Base-by-base conservation (phyloP, 257 asterid species). In the Nemophila menziesii region DNA sequence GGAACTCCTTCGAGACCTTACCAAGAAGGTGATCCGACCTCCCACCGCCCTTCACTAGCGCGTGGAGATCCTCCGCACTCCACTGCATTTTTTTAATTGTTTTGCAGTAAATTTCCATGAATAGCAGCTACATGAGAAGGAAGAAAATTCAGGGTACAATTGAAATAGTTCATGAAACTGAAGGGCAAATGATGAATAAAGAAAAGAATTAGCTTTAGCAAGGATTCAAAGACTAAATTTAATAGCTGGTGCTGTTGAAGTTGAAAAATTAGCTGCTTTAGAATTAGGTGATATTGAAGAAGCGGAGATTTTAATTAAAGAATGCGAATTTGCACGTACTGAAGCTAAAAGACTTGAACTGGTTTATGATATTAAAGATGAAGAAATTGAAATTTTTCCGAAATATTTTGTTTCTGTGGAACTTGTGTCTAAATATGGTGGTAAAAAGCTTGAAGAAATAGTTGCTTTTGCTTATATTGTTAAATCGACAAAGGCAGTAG, bases 201-300 rank as follows among this genome's bases (percentile, higher is more conserved):
- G n/a, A n/a, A n/a, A n/a, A n/a, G n/a, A n/a, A n/a, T n/a, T n/a
- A n/a, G n/a, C n/a, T n/a, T n/a, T n/a, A n/a, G n/a, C n/a, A n/a
- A n/a, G n/a, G n/a, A n/a, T n/a, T n/a, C n/a, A 49, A 62, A 64
- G 76, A 51, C 56, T 69, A 37, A 52, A 26, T 40, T 50, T 69
- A 38, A 33, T 60, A 34, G 65, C 62, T 27, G 56, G 62, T 12
- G 72, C 55, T 15, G 56, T 66, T 36, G 52, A 14, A 43, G 72
- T 63, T 27, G 76, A 64, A 45, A 64, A 72, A 64, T 64, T 57
- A 27, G 57, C 72, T 34, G 76, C 76, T 16, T 27, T 69, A 27
- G 72, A 69, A 44, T 56, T 60, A 22, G 66, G 69, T 48, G 72
- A 64, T 47, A 40, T 33, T 37, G 72, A 69, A 49, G 76, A 69